Conservation (phyloP, 225 moss, liverwort and hornwort species). For the Lunularia cruciata region DNA sequence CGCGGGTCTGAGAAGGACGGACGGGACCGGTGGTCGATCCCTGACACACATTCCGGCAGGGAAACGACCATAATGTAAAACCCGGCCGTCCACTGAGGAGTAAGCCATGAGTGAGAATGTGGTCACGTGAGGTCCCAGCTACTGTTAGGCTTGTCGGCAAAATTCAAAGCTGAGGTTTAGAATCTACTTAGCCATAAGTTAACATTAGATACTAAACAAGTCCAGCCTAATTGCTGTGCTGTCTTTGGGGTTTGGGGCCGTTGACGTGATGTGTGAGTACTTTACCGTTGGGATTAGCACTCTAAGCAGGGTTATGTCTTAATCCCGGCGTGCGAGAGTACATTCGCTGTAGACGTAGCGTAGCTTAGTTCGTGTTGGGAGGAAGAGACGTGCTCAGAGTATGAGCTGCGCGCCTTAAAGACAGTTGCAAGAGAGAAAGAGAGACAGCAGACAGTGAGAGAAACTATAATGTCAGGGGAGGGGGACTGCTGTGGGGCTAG, state of each 20-base stretch:
- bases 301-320: neutral
- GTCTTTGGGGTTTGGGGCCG: neutral
- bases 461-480: slow-evolving; percentile 6
- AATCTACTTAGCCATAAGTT: slow-evolving; percentile 14
- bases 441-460: too few relatives aligned
- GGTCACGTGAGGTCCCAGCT: slow-evolving; percentile 26
- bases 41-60: slow-evolving; percentile 7
- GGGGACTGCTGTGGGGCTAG: neutral
- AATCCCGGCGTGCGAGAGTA: neutral
- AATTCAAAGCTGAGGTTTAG: slow-evolving; percentile 12
- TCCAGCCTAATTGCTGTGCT: slow-evolving; percentile 3
- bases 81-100: neutral
- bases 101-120: slow-evolving; percentile 3
- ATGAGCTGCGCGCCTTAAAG: slow-evolving; percentile 16
- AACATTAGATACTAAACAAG: neutral
- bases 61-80: neutral
- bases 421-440: neutral
- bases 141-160: slow-evolving; percentile 16
- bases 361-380: slow-evolving; percentile 1
- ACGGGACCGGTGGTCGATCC: neutral
- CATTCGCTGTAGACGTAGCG: neutral
- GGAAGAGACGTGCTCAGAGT: slow-evolving; percentile 20
- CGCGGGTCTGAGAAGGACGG: slow-evolving; percentile 1
- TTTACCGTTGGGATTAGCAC: slow-evolving; percentile 1
- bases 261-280: neutral